Evolutionary conservation across 2,329 filamentous ascomycete species (phyloP).

Genomic region (Oidium heveae): DNA sequence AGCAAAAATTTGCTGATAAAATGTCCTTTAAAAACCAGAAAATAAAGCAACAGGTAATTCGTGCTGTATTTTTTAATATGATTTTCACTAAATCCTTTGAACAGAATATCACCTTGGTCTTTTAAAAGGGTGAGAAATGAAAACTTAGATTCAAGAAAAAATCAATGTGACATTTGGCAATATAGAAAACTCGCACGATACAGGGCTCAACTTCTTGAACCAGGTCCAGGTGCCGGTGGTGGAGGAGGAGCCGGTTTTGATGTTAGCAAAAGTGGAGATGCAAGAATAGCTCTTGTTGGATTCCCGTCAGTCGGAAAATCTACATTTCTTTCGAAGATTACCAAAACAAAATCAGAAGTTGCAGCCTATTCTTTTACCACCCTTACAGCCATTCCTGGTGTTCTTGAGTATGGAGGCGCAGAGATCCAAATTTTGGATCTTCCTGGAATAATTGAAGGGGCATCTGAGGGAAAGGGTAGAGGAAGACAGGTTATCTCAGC

Average conservation of each 20-base stretch:
- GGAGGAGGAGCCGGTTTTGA: slow-evolving; percentile 42
- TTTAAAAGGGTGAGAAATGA: slow-evolving; percentile 66
- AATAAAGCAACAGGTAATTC: slow-evolving; percentile 91
- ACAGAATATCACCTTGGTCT: slow-evolving; percentile 94
- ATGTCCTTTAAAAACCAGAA: slow-evolving; percentile 26
- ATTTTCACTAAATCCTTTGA: not conserved
- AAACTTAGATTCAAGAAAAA: not conserved
- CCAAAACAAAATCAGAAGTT: slow-evolving; percentile 88
- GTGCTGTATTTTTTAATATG: not conserved
- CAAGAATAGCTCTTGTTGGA: slow-evolving; percentile 88
- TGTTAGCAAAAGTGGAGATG: slow-evolving; percentile 89
- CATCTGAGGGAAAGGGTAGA: slow-evolving; percentile 82
- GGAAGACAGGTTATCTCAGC: slow-evolving; percentile 92
- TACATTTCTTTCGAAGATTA: slow-evolving; percentile 95
- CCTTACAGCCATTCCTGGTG: slow-evolving; percentile 85
- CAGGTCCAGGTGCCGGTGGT: slow-evolving; percentile 38
- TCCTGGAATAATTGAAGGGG: slow-evolving; percentile 94
- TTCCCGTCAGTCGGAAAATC: slow-evolving; percentile 98
- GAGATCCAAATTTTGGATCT: slow-evolving; percentile 97
- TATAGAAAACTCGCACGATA: slow-evolving; percentile 80
- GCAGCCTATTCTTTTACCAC: slow-evolving; percentile 96
- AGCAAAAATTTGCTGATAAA: not conserved
- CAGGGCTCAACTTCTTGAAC: slow-evolving; percentile 82
- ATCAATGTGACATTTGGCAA: too few species aligned
- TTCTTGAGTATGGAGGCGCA: slow-evolving; percentile 89